Evolutionary conservation across 108 stramenopile genomes (phyloP).

Genomic region (Fistulifera pelliculosa): DNA sequence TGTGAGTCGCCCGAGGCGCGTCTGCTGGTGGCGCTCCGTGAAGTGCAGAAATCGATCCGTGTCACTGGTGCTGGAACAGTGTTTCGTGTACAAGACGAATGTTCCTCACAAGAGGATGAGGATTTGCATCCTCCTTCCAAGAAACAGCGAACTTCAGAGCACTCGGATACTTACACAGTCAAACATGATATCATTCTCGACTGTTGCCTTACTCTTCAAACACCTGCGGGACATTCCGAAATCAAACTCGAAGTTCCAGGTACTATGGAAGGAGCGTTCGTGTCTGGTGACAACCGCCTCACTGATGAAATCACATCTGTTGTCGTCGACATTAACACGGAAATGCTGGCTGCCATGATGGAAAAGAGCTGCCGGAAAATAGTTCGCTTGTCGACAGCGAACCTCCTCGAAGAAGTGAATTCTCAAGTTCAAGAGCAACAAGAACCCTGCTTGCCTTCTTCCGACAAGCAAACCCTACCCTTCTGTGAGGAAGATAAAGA

Average conservation of each 20-base stretch:
- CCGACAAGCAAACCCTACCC: not conserved
- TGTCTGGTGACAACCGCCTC: constrained; percentile 24
- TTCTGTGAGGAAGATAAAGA: not conserved
- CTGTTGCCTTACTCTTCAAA: constrained; percentile 33
- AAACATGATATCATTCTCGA: constrained; percentile 35
- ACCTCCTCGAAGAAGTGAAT: constrained; percentile 24
- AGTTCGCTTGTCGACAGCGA: constrained; percentile 55
- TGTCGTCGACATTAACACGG: constrained; percentile 57
- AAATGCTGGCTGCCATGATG: constrained; percentile 65
- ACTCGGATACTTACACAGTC: constrained; percentile 33
- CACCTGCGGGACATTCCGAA: constrained; percentile 48
- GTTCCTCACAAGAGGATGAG: constrained; percentile 12
- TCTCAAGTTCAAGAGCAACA: not conserved
- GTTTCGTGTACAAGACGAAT: constrained; percentile 55
- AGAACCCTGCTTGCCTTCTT: not conserved
- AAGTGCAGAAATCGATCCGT: constrained; percentile 28
- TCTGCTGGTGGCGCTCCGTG: constrained; percentile 17
- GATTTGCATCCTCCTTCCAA: constrained; percentile 23
- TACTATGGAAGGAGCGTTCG: constrained; percentile 60
- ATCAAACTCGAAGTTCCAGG: constrained; percentile 74
- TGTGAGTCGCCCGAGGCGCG: constrained; percentile 31
- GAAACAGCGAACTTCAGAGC: constrained; percentile 5
- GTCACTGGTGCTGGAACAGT: constrained; percentile 51
- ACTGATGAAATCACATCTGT: constrained; percentile 45
- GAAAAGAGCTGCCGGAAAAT: constrained; percentile 67